Base-by-base conservation (phyloP, 2,329 filamentous ascomycete species). In the Cytospora mali region DNA sequence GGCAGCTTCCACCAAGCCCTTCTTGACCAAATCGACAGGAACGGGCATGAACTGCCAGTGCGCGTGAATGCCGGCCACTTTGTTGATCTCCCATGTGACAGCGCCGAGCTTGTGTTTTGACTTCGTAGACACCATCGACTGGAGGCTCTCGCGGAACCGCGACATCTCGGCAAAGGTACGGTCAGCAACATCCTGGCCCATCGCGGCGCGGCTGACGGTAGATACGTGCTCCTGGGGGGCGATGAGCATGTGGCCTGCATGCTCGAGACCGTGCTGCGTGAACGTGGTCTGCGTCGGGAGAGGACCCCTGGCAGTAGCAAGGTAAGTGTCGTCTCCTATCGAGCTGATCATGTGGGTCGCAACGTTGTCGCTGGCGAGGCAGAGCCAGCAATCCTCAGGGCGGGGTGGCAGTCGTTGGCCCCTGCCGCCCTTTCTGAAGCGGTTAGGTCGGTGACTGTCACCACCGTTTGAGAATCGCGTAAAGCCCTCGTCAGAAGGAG, bases 1-100 rank as follows among this genome's bases (percentile, higher is more conserved):
- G 0, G 89, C 94, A 0, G 91, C 92, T 73, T 97, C 92, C 0
- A 96, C 91, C 1, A 96, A 80, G 0, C 91, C 90, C 53, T 87
- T 86, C 23, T 77, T 79, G 56, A 97, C 84, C 51, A 92, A 78
- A 11, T 89, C 82, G 0, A 84, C 79, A 0, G 90, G 85, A 0
- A 96, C 80, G 0, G 95, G 92, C 31, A 98, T 79, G 68, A 96
- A 90, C 75, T 99, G 96, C 95, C 93, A 97, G 72, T 98, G 94
- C 1, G 89, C 83, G 73, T 99, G 95, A 61, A 98, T 88, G 60
- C 95, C 92, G 57, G 85, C 84, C 5, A 81, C 82, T 56, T 93
- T 88, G 72, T 88, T 94, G 70, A 99, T 93, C 76, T 98, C 95
- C 87, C 92, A 99, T 0, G 92, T 95, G 1, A 98, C 90, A 2